Base-by-base conservation (phyloP, 1,139 yeast species). In the Lodderomyces parapsilosis region DNA sequence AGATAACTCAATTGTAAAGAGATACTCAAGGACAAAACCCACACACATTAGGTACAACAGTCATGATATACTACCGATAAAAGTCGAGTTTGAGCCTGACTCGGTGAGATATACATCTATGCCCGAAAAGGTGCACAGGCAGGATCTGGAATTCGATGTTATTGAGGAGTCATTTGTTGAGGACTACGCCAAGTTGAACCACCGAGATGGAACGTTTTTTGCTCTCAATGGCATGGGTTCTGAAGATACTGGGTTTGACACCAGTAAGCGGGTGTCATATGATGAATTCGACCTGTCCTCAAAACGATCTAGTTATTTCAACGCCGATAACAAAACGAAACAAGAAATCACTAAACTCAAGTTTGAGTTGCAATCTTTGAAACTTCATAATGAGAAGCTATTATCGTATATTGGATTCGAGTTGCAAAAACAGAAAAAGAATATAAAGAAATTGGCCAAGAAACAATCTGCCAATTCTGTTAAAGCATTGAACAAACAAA, bases 351-450 rank as follows among this genome's bases (percentile, higher is more conserved):
- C 71, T 58, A 76, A 73, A 52, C 63, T 78, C 49, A 71, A 72
- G 51, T 79, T 79, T 57, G 82, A 78, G 56, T 62, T 78, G 40
- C 79, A 74, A 54, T 76, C 81, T 10, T 62, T 79, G 47, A 71
- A 73, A 50, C 58, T 78, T 43, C 83, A 79, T 52, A 78, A 78
- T 55, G 83, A 79, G 47, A 78, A 79, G 54, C 63, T 79, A 31
- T 61, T 77, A 43, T 75, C 81, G 19, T 79, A 77, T 53, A 79
- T 79, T 56, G 83, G 83, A 23, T 79, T 77, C 52, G 76, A 78
- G 49, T 60, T 77, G 44, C 83, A 79, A 50, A 72, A 75, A 46
- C 75, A 72, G 49, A 71, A 70, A 60, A 65, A 69, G 49, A 71
- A 68, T 51, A 65, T 71, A 44, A 65, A 65, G 50, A 69, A 65